phyloP scores from a whole-genome alignment of 345 rosid species.

The Gossypium turneri region DNA sequence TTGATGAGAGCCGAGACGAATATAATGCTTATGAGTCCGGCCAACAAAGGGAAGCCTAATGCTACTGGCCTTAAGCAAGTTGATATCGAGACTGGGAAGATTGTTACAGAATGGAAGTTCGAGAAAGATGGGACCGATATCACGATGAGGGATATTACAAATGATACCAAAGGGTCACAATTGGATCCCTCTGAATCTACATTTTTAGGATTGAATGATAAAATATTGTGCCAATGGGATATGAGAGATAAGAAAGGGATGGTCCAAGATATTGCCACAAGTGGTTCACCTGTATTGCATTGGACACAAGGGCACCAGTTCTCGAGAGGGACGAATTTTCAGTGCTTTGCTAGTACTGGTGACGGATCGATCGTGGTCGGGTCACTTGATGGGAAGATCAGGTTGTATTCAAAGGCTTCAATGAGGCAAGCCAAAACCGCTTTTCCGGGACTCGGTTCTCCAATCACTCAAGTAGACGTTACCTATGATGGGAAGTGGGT shows the following conservation, averaged over 20 bases:
- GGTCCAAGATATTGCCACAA: slow-evolving; percentile 58
- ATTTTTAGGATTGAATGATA: slow-evolving; percentile 88
- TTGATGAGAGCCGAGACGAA: slow-evolving; percentile 93
- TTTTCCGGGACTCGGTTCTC: slow-evolving; percentile 95
- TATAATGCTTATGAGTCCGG: slow-evolving; percentile 95
- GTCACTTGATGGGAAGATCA: slow-evolving; percentile 88
- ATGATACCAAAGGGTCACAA: slow-evolving; percentile 84
- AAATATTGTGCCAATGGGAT: slow-evolving; percentile 95
- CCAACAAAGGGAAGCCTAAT: slow-evolving; percentile 63
- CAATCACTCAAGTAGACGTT: slow-evolving; percentile 83
- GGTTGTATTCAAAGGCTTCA: slow-evolving; percentile 75
- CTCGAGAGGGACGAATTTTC: slow-evolving; percentile 90
- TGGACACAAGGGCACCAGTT: slow-evolving; percentile 97
- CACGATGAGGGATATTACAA: slow-evolving; percentile 77
- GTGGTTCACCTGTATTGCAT: slow-evolving; percentile 65
- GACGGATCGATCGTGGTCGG: slow-evolving; percentile 94
- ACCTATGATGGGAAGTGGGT: slow-evolving; percentile 96
- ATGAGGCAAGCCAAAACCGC: slow-evolving; percentile 96
- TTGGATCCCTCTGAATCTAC: slow-evolving; percentile 92
- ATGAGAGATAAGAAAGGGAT: slow-evolving; percentile 83
- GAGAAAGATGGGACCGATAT: slow-evolving; percentile 88
- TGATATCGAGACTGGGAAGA: slow-evolving; percentile 83
- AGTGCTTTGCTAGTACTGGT: slow-evolving; percentile 90
- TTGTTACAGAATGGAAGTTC: slow-evolving; percentile 85
- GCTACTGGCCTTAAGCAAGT: slow-evolving; percentile 73